Evolutionary conservation across 345 rosid genomes (phyloP), one percentile per base, ranked within the genome.

Genomic region (Bruguiera parviflora): DNA sequence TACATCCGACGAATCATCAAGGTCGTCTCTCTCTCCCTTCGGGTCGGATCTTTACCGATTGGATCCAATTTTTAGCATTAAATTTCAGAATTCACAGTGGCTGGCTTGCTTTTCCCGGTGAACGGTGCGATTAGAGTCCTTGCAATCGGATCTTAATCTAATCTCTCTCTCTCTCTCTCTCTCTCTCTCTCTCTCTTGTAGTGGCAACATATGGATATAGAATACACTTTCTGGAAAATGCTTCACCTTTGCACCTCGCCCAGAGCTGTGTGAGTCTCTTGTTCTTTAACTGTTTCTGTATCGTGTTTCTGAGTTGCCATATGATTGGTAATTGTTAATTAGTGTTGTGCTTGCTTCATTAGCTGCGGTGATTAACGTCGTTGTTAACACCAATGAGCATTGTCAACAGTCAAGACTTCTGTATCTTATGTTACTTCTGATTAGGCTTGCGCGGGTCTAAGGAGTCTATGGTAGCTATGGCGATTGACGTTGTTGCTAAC

Each of bases 131-230:
- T 11, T 39, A 15, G 46, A 39, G 0, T 39, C 46, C 4, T 39
- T 39, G 15, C 46, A 39, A 39, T 39, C 46, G 0, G 46, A 39
- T 9, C 13, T 39, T 39, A 39, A 39, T 2, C 2, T 10, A 9
- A 39, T 53, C 67, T 62, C 67, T 70, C 71, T 72, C 68, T 46
- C 33, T 53, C 51, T 21, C 15, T 70, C 0, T 35, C 35, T 69
- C 75, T 47, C 73, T 27, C 0, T 27, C 28, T 27, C 28, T 27
- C 68, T 63, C 64, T 46, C 47, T 69, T 88, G 71, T 80, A 90
- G 99, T 95, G 98, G 99, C 98, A 88, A 77, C 99, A 95, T 90
- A 95, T 95, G 99, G 99, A 95, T 80, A 80, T 95, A 70, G 99
- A 92, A 67, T 95, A 92, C 81, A 90, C 98, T 53, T 92, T 95